phyloP scores from a whole-genome alignment of 768 basidiomycete genomes.

The Kwoniella dendrophila region DNA sequence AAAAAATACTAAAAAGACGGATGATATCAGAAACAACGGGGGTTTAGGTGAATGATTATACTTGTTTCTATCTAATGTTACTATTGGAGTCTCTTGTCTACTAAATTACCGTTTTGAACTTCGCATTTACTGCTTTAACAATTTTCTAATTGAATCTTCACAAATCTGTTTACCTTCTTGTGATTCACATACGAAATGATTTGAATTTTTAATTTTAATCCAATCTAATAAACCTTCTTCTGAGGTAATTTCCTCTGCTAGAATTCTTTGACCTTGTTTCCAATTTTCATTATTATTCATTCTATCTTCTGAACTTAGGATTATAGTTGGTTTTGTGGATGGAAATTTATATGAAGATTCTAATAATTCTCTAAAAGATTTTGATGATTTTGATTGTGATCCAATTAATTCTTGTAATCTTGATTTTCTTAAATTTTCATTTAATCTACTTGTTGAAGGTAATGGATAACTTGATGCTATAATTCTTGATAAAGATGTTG shows the following conservation, averaged over 20 bases:
- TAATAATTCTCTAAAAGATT: conserved; percentile 43
- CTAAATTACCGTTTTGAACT: too few species aligned
- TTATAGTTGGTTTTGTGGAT: conserved; percentile 36
- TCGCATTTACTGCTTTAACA: conserved; percentile 17
- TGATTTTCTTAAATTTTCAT: conserved; percentile 48
- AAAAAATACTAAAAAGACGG: not conserved
- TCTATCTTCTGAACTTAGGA: conserved; percentile 35
- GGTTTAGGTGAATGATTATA: not conserved
- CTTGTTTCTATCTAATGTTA: not conserved
- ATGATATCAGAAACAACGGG: not conserved
- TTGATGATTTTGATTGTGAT: conserved; percentile 46
- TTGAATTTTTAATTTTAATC: conserved; percentile 30
- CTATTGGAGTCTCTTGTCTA: too few species aligned
- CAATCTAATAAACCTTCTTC: conserved; percentile 46
- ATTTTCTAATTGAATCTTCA: conserved; percentile 29
- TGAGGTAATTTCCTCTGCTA: conserved; percentile 52
- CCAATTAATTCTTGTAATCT: conserved; percentile 51
- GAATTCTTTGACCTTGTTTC: conserved; percentile 50
- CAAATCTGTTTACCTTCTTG: conserved; percentile 27
- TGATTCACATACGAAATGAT: conserved; percentile 36
- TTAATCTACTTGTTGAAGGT: conserved; percentile 39
- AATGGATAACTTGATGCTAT: conserved; percentile 44
- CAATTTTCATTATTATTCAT: conserved; percentile 46
- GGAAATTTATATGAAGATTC: conserved; percentile 43
- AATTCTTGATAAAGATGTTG: conserved; percentile 48